Evolutionary conservation across 306 rosid species (phyloP), one percentile per base, ranked within the genome.

Genomic region (Corylus heterophylla): DNA sequence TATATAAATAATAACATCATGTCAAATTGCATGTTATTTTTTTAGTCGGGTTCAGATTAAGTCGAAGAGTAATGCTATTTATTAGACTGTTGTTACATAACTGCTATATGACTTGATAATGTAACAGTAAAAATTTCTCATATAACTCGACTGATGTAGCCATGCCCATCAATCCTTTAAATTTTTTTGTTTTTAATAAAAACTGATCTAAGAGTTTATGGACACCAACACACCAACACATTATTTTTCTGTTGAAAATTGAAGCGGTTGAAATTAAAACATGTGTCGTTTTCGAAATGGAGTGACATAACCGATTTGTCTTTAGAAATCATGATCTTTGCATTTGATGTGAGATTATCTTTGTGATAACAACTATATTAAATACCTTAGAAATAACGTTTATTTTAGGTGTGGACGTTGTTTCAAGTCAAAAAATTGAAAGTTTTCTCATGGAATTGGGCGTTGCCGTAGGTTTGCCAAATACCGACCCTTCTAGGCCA

Each of bases 391-490:
- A 31, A 68, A 20, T 44, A 1, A 51, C 35, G 10, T 45, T 13
- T 10, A 22, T 56, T 35, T 74, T 35, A 50, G 29, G 75, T 74
- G 83, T 80, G 71, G 55, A 58, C 7, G 39, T n/a, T 42, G 35
- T 48, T 44, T 74, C 14, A 52, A 27, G 48, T 79, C 83, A 52
- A 63, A 39, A 35, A 16, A 13, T 51, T 1, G 16, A 12, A 3
- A 64, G 8, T 7, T 12, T 64, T 14, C 25, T 16, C 17, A 16
- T 7, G 12, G 12, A 8, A 37, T 39, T 27, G 27, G 3, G 2
- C 48, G 47, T n/a, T 69, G 14, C 44, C 69, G 56, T 74, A 69
- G 69, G 75, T 63, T 85, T 54, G 75, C 84, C 74, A 80, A 85
- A 71, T 48, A 78, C 78, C 45, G 49, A 63, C 75, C 75, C 79